Evolutionary conservation across 305 asterid genomes (phyloP).

Genomic region (Fraxinus xanthoxyloides): DNA sequence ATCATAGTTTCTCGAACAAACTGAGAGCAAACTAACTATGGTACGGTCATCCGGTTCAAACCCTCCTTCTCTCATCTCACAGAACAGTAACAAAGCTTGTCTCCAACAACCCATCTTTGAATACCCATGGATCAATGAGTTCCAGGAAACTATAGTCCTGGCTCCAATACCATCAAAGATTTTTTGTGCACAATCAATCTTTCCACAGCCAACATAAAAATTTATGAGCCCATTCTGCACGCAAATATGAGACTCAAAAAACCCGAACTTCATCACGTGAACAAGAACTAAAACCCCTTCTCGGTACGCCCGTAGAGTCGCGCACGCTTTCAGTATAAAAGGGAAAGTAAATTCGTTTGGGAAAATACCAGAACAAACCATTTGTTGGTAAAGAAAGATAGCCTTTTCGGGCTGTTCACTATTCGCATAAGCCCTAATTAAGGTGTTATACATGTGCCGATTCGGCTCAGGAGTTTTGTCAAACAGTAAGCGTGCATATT

Average conservation of each 20-base stretch:
- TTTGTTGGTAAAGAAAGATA: conserved; percentile 34
- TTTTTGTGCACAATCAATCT: conserved; percentile 33
- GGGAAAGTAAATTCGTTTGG: conserved; percentile 64
- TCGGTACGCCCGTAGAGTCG: conserved; percentile 27
- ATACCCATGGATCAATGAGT: conserved; percentile 59
- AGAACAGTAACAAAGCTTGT: conserved; percentile 40
- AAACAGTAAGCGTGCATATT: conserved; percentile 59
- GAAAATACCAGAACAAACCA: conserved; percentile 37
- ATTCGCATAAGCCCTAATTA: conserved; percentile 56
- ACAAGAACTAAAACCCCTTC: conserved; percentile 44
- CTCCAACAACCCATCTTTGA: conserved; percentile 36
- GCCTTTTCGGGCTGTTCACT: conserved; percentile 28
- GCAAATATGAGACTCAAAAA: conserved; percentile 32
- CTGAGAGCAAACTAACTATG: conserved; percentile 46
- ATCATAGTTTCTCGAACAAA: conserved; percentile 37
- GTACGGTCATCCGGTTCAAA: conserved; percentile 55
- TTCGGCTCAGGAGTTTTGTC: conserved; percentile 52
- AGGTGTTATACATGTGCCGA: conserved; percentile 62
- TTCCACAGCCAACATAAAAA: conserved; percentile 48
- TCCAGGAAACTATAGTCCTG: conserved; percentile 58
- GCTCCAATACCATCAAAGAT: conserved; percentile 43
- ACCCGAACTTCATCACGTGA: conserved; percentile 46
- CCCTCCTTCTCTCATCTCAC: conserved; percentile 40
- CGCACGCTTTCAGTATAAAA: conserved; percentile 56
- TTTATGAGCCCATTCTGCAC: conserved; percentile 57